Conservation (phyloP, 352 stramenopile species). For the Pythium pyrilobum region DNA sequence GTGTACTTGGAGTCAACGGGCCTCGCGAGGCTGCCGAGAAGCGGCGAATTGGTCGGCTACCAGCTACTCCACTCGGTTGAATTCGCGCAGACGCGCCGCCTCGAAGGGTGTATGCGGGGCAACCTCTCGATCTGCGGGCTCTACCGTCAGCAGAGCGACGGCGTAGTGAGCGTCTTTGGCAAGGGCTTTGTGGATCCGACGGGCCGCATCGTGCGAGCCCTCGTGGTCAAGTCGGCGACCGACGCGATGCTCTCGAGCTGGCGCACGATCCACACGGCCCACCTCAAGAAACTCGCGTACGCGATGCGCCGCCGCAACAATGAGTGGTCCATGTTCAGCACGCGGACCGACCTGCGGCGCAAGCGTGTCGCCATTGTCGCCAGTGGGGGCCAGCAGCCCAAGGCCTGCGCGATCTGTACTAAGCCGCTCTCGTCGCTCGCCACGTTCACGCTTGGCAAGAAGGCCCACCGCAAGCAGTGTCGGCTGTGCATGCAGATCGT, state of each 20-base stretch:
- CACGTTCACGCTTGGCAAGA: not conserved
- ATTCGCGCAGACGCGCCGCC: slow-evolving; percentile 33
- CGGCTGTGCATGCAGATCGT: slow-evolving; percentile 6
- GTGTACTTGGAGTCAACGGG: slow-evolving; percentile 54
- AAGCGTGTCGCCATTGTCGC: not conserved
- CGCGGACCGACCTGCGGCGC: not conserved
- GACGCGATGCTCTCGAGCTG: slow-evolving; percentile 31
- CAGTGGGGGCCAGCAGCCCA: not conserved
- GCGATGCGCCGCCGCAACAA: slow-evolving; percentile 5
- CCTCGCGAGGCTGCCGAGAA: slow-evolving; percentile 24
- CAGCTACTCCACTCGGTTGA: slow-evolving; percentile 55
- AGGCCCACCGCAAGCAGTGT: not conserved
- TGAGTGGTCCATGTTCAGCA: not conserved
- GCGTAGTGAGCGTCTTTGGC: slow-evolving; percentile 37
- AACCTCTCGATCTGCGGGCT: slow-evolving; percentile 41
- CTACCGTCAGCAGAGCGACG: slow-evolving; percentile 40
- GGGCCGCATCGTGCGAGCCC: slow-evolving; percentile 29
- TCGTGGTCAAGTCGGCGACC: slow-evolving; percentile 35
- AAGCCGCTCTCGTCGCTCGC: slow-evolving; percentile 1
- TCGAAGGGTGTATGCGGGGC: slow-evolving; percentile 26
- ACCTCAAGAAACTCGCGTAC: slow-evolving; percentile 41
- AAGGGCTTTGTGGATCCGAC: slow-evolving; percentile 30
- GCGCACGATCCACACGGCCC: slow-evolving; percentile 34
- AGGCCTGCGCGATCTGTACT: slow-evolving; percentile 2
- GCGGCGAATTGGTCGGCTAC: slow-evolving; percentile 48